Evolutionary conservation across 169 alveolate species (phyloP), one percentile per base, ranked within the genome.

Genomic region (Eimeria sp.): DNA sequence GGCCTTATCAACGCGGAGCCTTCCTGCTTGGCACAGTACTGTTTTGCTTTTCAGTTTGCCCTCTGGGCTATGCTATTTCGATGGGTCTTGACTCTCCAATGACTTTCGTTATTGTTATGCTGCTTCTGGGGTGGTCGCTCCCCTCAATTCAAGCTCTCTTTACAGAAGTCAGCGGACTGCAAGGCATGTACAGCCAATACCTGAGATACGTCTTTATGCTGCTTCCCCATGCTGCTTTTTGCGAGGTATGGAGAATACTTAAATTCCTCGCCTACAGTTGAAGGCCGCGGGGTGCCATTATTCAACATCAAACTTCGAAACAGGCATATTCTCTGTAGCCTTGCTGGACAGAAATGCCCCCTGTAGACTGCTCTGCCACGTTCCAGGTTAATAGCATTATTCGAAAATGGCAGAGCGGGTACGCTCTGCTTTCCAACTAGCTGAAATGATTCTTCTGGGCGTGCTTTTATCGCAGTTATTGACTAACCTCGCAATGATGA

Each of bases 101-200:
- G 93, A 87, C 93, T 5, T 87, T 87, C 34, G 93, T 87, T 49
- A 87, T 87, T 63, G 93, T 87, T 16, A 87, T 87, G 93, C 61
- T 87, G 65, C 78, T 87, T 11, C 82, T 87, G 78, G 93, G 93
- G 49, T 87, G 93, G 93, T 87, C 93, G 20, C 47, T 87, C 34
- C 93, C 93, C 49, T 87, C 93, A 10, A 58, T 87, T 87, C 93
- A 87, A 63, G 93, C 82, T 4, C 93, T 87, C 65, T 87, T 87
- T 43, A 87, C 93, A 5, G 82, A 87, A 45, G 93, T 87, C 83
- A 63, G 82, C 93, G 93, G 93, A 16, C 93, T 87, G 14, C 67
- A 87, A 25, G 83, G 93, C 54, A 63, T 63, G 65, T 87, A 87
- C 83, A 87, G 65, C 61, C 51, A 63, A n/a, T 87, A 87, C 18